Percentiles rank a stretch among this genome's conserved stretches.
These are phyloP conservation scores for Aspergillus awamori DNA, from an alignment of 2,329 filamentous ascomycete genomes.

Conservation along the genomic window DNA sequence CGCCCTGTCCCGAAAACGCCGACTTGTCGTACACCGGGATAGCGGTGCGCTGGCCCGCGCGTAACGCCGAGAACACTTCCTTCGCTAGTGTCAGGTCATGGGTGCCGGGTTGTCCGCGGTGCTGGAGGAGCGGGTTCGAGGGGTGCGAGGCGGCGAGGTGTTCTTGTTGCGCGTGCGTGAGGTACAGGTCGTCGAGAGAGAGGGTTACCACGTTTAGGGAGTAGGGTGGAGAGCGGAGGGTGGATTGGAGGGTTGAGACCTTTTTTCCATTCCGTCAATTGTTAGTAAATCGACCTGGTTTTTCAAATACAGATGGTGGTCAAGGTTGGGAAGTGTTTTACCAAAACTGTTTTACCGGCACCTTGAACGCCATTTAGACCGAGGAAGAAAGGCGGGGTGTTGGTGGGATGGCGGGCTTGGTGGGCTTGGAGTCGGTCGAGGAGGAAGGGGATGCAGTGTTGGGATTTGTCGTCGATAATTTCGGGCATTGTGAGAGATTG, in stretches of 20 bases:
- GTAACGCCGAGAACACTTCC: conserved; percentile 64
- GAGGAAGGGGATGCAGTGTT: conserved; percentile 77
- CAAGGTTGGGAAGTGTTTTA: conserved; percentile 25
- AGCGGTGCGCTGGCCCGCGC: conserved; percentile 53
- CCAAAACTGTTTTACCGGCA: conserved; percentile 88
- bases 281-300: no score
- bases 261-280: conserved; percentile 20
- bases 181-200: conserved; percentile 89
- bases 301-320: no score
- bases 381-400: conserved; percentile 71
- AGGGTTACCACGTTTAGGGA: conserved; percentile 69
- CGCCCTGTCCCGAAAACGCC: conserved; percentile 72
- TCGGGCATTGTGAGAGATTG: conserved; percentile 45
- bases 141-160: conserved; percentile 67
- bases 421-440: conserved; percentile 61
- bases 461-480: conserved; percentile 76
- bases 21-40: conserved; percentile 86
- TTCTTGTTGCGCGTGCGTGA: conserved; percentile 69
- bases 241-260: conserved; percentile 65
- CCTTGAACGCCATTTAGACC: conserved; percentile 92
- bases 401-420: conserved; percentile 42
- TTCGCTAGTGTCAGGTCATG: conserved; percentile 72
- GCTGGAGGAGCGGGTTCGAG: conserved; percentile 74
- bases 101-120: conserved; percentile 80
- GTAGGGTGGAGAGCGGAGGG: conserved; percentile 60